Evolutionary conservation across 176 grass and related monocot species (phyloP), one percentile per base, ranked within the genome.

Genomic region (Aegilops bicornis): DNA sequence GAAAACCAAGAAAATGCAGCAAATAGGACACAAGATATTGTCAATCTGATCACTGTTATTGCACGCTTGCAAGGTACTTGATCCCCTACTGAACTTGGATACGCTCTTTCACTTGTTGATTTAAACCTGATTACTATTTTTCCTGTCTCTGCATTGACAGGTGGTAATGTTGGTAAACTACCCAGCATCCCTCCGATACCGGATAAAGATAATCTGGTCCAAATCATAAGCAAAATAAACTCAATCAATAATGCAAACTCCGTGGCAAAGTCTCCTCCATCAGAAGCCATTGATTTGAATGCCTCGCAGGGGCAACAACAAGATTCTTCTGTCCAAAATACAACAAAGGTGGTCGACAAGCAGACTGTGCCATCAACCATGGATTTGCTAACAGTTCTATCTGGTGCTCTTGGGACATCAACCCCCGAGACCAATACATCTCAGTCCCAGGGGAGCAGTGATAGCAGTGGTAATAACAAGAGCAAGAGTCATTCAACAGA

Each of bases 401-500:
- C 94, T 31, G 87, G 92, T 56, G 89, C 89, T 35, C 89, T 92
- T 54, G 82, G 88, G 5, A 85, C 90, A 24, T 92, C 96, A 74
- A 56, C 79, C 20, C 90, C 85, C 22, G 90, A 94, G 64, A 83
- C 82, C 29, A 90, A 89, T 83, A 80, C 82, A 73, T 95, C 89
- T 78, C 91, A 94, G 84, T 99, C 94, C 13, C 97, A 93, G 83
- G 97, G 90, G 62, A 97, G 97, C 87, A 97, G 94, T 42, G 90
- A 97, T 69, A 97, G 90, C 77, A 97, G 97, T 85, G 97, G 89
- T 82, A 96, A 90, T 81, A 87, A 93, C 83, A 99, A 96, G 88
- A 87, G 79, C 85, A 98, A 95, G 81, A 87, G 88, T 59, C 91
- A 85, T 79, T 92, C 77, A 61, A 82, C 79, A 31, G 92, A 92